These are phyloP conservation scores for Neodidymelliopsis sp. DNA, from an alignment of 2,329 filamentous ascomycete species.

Conservation along the genomic window DNA sequence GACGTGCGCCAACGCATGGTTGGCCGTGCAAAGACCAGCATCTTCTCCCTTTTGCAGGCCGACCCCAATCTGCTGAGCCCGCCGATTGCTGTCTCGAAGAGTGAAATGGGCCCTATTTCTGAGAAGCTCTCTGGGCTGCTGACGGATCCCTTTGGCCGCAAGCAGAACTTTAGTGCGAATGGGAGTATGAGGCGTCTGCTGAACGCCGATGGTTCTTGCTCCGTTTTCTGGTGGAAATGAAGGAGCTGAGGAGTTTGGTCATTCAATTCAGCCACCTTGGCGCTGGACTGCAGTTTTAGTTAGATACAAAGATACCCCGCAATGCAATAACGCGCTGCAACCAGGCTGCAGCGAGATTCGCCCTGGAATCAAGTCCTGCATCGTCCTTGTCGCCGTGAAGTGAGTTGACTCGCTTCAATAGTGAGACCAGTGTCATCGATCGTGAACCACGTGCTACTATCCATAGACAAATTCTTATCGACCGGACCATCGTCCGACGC, in stretches of 20 bases:
- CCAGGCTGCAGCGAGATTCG: background rate
- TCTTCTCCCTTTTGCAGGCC: slow-evolving; percentile 41
- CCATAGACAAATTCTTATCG: slow-evolving; percentile 9
- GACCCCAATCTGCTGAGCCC: slow-evolving; percentile 37
- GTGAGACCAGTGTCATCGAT: background rate
- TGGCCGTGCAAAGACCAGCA: slow-evolving; percentile 45
- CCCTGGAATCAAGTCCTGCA: background rate
- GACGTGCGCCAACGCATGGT: slow-evolving; percentile 43
- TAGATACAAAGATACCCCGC: slow-evolving; percentile 1
- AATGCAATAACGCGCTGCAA: background rate
- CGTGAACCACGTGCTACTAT: background rate
- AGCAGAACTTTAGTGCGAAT: slow-evolving; percentile 30
- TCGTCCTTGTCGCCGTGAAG: background rate
- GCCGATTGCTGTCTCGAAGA: slow-evolving; percentile 39
- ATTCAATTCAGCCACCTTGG: background rate
- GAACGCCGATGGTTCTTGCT: slow-evolving; percentile 42
- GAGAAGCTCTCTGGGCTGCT: slow-evolving; percentile 45
- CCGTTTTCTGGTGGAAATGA: slow-evolving; percentile 48
- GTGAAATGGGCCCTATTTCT: slow-evolving; percentile 46
- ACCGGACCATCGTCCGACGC: slow-evolving; percentile 5
- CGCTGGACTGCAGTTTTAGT: background rate
- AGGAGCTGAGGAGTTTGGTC: background rate
- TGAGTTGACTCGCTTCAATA: background rate
- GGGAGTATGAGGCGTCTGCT: slow-evolving; percentile 40
- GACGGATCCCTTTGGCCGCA: slow-evolving; percentile 47